phyloP scores from a whole-genome alignment of 441 rosid species.

The Pelargonium australe region DNA sequence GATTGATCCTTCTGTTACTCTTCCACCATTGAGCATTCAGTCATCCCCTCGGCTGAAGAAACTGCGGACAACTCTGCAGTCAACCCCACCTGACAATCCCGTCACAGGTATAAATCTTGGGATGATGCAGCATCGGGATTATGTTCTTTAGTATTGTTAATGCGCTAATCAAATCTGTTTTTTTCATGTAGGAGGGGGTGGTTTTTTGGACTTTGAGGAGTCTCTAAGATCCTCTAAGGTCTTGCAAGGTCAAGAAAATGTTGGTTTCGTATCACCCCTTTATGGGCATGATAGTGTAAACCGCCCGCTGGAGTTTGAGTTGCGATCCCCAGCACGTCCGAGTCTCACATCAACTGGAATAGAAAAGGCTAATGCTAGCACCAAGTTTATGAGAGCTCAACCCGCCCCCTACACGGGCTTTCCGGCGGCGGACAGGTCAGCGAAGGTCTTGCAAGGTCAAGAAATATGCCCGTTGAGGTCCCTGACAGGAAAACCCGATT shows the following conservation, averaged over 20 bases:
- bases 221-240: conserved; percentile 93
- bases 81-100: conserved; percentile 46
- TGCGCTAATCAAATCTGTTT: neutral
- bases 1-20: conserved; percentile 71
- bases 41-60: conserved; percentile 83
- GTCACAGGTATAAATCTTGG: conserved; percentile 34
- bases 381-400: conserved; percentile 34
- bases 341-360: conserved; percentile 43
- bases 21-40: conserved; percentile 67
- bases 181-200: conserved; percentile 43
- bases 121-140: conserved; percentile 1
- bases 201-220: conserved; percentile 81
- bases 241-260: conserved; percentile 99
- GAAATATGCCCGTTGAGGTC: conserved; percentile 77
- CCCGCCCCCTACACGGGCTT: conserved; percentile 45
- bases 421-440: conserved; percentile 53
- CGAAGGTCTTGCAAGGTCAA: conserved; percentile 99
- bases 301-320: conserved; percentile 54
- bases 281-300: conserved; percentile 51
- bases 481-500: conserved; percentile 47
- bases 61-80: conserved; percentile 54
- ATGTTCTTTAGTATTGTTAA: neutral
- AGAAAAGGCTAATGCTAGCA: conserved; percentile 34
- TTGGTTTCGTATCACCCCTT: conserved; percentile 61
- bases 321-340: conserved; percentile 50